Evolutionary conservation across 73 alveolate species (phyloP), one percentile per base, ranked within the genome.

Genomic region (Urostyla sp.): DNA sequence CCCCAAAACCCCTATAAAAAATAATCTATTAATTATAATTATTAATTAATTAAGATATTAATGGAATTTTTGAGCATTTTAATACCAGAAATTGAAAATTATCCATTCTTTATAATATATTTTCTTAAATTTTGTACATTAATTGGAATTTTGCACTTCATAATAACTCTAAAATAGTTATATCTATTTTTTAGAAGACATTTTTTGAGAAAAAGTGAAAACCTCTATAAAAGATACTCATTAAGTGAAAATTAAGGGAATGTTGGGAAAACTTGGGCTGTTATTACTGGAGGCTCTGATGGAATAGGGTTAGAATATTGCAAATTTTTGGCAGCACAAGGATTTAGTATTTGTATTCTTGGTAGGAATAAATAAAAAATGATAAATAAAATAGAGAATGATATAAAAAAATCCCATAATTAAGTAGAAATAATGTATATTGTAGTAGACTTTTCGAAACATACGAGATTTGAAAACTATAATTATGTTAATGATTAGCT

Each of bases 201-300:
- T 11, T 30, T 60, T 7, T 34, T 60, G 38, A 60, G 57, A 36
- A 30, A 10, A 10, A 7, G 8, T 10, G 7, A 21, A 36, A 32
- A 60, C 21, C 23, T 60, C 23, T 16, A 7, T 60, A 7, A 30
- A 45, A 46, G 4, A 18, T 67, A 67, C n/a, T n/a, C n/a, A 40
- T 40, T 40, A 16, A 40, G 11, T 13, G 11, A 11, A 40, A 40
- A 40, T 40, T 11, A 35, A 59, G n/a, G n/a, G n/a, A n/a, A n/a
- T 59, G 88, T 79, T n/a, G 56, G 67, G 1, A 60, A 60, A 20
- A 57, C 72, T 1, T 76, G 88, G 88, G 88, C 69, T 0, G 72
- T 76, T 18, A 44, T 76, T 37, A 76, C 88, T 1, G 88, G 88
- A 3, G 80, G 80, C 80, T 76, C 88, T 20, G 88, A 76, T 60